phyloP scores from a whole-genome alignment of 306 rosid species.

The Vigna radiata region DNA sequence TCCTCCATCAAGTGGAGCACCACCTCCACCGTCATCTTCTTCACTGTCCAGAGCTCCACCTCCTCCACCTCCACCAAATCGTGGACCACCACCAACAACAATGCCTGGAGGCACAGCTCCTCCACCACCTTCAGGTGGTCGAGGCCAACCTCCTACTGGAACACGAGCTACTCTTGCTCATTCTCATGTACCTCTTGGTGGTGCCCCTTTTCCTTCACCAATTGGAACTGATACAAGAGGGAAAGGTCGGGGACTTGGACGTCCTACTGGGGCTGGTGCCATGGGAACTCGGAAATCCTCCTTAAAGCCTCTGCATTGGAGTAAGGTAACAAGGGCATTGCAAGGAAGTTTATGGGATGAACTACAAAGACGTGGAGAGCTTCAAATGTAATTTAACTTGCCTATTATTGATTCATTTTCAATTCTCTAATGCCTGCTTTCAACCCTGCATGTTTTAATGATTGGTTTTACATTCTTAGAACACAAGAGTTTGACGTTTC shows the following conservation, averaged over 20 bases:
- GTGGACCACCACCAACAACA: conserved; percentile 41
- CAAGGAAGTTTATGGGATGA: conserved; percentile 99
- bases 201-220: conserved; percentile 62
- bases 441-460: conserved; percentile 41
- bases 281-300: conserved; percentile 69
- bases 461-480: conserved; percentile 56
- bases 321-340: conserved; percentile 83
- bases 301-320: conserved; percentile 90
- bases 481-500: conserved; percentile 88
- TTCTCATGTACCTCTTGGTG: conserved; percentile 66
- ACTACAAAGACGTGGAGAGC: conserved; percentile 81
- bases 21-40: conserved; percentile 44
- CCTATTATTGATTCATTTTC: conserved; percentile 13
- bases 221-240: conserved; percentile 60
- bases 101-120: conserved; percentile 47
- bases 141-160: conserved; percentile 47
- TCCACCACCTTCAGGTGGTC: conserved; percentile 58
- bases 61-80: conserved; percentile 29
- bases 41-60: conserved; percentile 26
- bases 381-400: conserved; percentile 68
- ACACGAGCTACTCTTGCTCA: conserved; percentile 52
- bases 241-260: conserved; percentile 86
- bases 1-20: conserved; percentile 10
- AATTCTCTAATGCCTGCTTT: conserved; percentile 24
- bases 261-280: conserved; percentile 59